Evolutionary conservation across 345 rosid species (phyloP).

Genomic region (Gossypium rotundifolium): DNA sequence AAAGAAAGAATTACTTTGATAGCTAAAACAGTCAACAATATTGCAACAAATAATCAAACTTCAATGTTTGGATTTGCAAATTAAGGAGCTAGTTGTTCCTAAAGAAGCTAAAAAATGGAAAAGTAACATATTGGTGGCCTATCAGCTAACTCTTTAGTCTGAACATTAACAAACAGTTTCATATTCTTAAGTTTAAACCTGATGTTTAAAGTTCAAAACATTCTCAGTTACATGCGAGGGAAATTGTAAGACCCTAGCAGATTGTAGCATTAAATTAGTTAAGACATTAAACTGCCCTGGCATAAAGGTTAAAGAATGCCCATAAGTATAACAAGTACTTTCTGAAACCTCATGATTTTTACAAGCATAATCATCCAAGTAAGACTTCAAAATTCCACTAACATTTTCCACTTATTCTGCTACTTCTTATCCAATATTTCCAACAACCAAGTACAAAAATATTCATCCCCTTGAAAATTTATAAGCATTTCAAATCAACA

Average conservation of each 20-base stretch:
- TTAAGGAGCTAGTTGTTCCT: neutral
- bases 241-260: neutral
- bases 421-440: neutral
- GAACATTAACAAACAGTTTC: neutral
- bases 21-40: neutral
- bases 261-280: too few relatives aligned
- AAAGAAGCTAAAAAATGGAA: neutral
- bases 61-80: neutral
- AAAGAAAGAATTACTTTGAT: neutral
- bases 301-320: neutral
- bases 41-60: neutral
- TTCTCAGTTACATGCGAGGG: neutral
- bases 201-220: neutral
- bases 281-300: neutral
- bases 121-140: neutral
- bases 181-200: neutral
- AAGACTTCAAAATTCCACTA: neutral
- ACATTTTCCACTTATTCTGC: neutral
- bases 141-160: neutral
- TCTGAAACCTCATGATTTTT: neutral
- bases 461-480: neutral
- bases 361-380: neutral
- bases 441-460: neutral
- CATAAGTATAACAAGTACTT: neutral
- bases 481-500: constrained; percentile 5